Conservation (phyloP, 1,139 yeast genomes). For the Lodderomyces parapsilosis region DNA sequence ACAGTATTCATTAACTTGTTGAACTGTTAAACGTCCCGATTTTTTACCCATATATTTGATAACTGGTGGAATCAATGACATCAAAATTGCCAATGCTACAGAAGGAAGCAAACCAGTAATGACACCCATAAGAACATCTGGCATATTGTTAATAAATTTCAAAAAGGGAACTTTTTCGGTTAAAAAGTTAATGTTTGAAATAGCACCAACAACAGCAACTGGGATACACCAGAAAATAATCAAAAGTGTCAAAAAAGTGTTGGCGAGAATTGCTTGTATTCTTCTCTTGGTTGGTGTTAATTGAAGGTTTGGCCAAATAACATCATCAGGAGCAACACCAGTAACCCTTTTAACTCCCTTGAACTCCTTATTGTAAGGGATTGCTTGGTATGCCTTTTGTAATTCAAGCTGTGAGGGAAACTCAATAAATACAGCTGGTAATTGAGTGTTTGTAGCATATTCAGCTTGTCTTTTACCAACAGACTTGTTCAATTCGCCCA, state of each 20-base stretch:
- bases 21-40: conserved; percentile 69
- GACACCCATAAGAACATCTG: conserved; percentile 66
- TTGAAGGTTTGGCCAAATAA: conserved; percentile 76
- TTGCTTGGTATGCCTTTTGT: conserved; percentile 83
- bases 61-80: conserved; percentile 75
- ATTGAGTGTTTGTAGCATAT: conserved; percentile 44
- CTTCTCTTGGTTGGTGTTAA: conserved; percentile 43
- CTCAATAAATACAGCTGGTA: conserved; percentile 80
- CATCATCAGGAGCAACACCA: conserved; percentile 69
- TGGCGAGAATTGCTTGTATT: conserved; percentile 39
- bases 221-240: conserved; percentile 92
- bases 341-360: conserved; percentile 60
- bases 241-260: conserved; percentile 47
- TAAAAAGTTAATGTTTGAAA: conserved; percentile 78
- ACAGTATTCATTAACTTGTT: conserved; percentile 74
- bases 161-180: conserved; percentile 70
- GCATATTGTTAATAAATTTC: conserved; percentile 68
- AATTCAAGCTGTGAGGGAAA: conserved; percentile 86
- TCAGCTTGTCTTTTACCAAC: conserved; percentile 58
- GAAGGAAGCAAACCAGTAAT: conserved; percentile 88
- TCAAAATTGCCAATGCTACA: conserved; percentile 73
- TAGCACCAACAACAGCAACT: conserved; percentile 91
- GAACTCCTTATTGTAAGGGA: conserved; percentile 65
- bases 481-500: conserved; percentile 67
- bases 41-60: conserved; percentile 65